Conservation (phyloP, 768 basidiomycete species). For the Kwoniella dejecticola region DNA sequence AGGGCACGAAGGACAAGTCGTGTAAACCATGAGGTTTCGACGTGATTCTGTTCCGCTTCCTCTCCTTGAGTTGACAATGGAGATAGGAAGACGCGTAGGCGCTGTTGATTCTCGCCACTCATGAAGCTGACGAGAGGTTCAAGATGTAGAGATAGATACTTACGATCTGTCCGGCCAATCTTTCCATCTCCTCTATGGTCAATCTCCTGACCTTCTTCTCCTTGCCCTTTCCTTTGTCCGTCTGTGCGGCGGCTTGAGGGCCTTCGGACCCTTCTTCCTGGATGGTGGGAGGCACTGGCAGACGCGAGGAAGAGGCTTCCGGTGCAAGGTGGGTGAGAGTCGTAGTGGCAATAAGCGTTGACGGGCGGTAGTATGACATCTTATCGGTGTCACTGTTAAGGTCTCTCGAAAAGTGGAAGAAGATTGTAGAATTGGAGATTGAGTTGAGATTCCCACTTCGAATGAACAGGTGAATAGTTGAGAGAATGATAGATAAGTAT, state of each 20-base stretch:
- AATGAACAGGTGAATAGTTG: too few relatives aligned
- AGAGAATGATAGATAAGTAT: too few relatives aligned
- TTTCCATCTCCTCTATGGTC: constrained; percentile 12
- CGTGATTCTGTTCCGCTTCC: too few relatives aligned
- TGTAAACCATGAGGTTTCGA: background rate
- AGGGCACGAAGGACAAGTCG: background rate
- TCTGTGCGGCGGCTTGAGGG: background rate
- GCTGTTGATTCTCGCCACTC: too few relatives aligned
- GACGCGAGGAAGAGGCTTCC: constrained; percentile 11
- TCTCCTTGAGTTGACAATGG: too few relatives aligned
- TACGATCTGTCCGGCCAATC: constrained; percentile 17
- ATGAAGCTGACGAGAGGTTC: background rate
- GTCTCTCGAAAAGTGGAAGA: background rate
- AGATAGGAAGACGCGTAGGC: too few relatives aligned
- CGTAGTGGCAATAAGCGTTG: background rate
- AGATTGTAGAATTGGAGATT: too few relatives aligned
- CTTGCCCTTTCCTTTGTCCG: constrained; percentile 8
- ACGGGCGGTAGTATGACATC: constrained; percentile 22
- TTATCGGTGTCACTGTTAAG: too few relatives aligned
- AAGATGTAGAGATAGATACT: background rate
- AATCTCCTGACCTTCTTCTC: constrained; percentile 14
- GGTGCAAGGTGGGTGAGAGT: constrained; percentile 7
- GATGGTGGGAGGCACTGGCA: constrained; percentile 11
- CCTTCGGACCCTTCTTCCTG: background rate
- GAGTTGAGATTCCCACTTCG: too few relatives aligned